Evolutionary conservation across 2,329 filamentous ascomycete genomes (phyloP).

Genomic region (Keithomyces neogunnii): DNA sequence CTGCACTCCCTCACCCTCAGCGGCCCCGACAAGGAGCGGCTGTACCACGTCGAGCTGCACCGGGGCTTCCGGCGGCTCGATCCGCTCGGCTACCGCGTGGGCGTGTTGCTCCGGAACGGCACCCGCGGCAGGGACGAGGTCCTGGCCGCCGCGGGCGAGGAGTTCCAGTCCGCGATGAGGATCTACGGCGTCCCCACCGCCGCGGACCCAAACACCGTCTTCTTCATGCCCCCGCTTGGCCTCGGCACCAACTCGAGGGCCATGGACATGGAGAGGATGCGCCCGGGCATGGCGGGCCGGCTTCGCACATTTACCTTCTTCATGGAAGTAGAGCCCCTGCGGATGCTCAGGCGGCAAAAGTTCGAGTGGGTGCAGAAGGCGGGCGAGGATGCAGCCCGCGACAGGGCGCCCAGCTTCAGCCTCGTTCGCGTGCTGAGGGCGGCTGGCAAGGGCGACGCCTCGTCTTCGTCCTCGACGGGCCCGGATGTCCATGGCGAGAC

Average conservation of each 20-base stretch:
- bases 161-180: neutral
- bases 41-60: neutral
- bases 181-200: neutral
- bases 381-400: neutral
- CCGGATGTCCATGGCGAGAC: neutral
- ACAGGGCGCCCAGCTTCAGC: neutral
- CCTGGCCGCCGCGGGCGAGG: neutral
- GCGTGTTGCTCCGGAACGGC: neutral
- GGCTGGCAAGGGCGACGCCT: neutral
- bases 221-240: conserved; percentile 1
- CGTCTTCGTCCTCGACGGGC: neutral
- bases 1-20: neutral
- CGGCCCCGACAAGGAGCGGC: neutral
- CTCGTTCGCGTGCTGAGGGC: neutral
- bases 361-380: neutral
- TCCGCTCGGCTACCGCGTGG: conserved; percentile 1
- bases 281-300: neutral
- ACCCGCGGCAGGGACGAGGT: neutral
- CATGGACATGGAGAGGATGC: conserved; percentile 2
- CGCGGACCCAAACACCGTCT: neutral
- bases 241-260: conserved; percentile 3
- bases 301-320: neutral
- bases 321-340: neutral
- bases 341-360: neutral
- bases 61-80: neutral